Base-by-base conservation (phyloP, 352 stramenopile genomes). In the Pythium brachiatum region DNA sequence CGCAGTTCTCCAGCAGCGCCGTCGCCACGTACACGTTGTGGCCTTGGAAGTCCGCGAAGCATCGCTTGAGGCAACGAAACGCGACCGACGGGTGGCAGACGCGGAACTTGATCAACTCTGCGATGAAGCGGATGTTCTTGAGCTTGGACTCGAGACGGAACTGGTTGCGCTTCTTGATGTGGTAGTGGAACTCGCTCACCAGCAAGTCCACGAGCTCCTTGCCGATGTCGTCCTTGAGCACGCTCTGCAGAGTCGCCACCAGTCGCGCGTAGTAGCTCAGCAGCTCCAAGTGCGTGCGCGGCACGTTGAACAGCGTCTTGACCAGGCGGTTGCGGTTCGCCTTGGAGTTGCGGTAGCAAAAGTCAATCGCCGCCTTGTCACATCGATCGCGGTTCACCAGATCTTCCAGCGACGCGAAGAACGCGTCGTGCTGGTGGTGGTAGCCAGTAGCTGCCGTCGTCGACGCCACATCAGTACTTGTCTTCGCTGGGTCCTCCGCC, bases 61-160 rank as follows among this genome's bases (percentile, higher is more conserved):
- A 99, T 47, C 89, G 83, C 64, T 96, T 91, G 11, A 98, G 75
- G 53, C 94, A 98, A 23, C 90, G 85, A 47, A 99, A 97, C 31
- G 89, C 89, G 20, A 98, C 87, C 32, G 98, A 97, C 6, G 97
- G 96, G 39, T 96, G 95, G 32, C 95, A 97, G 13, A 99, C 83
- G 48, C 89, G 84, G 57, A 99, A 99, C 64, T 99, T 99, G 15
- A 98, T 95, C 0, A 99, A 69, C 74, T 99, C 97, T 0, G 90
- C 93, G 20, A 99, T 79, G 54, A 98, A 99, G 7, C 95, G 81
- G 25, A 97, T 97, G 70, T 98, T 99, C 63, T 97, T 95, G 57
- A 99, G 83, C 63, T 98, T 95, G 56, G 87, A 96, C 72, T 99
- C 96, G 27, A 97, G 74, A 0, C 96, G 81, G 60, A 97, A 97